Percentiles rank a stretch among this genome's conserved stretches.
Conservation (phyloP, 2,329 filamentous ascomycete genomes). For the Phyllosticta ampelicida region DNA sequence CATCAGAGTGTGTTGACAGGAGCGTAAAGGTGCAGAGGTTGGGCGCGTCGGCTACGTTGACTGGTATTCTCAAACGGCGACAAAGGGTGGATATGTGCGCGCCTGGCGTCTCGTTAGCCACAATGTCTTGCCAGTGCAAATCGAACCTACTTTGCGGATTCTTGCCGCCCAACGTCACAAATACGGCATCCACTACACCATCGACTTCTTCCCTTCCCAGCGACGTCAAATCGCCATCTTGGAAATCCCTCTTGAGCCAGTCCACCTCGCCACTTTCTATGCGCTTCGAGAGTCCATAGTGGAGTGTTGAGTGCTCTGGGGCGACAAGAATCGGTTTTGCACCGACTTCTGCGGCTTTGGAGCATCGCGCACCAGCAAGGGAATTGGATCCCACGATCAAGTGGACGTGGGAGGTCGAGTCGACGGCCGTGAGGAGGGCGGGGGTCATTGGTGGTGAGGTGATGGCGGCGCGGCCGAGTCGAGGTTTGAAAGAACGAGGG, state of each 20-base stretch:
- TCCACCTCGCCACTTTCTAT: slow-evolving; percentile 56
- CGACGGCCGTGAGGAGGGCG: slow-evolving; percentile 60
- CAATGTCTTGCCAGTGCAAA: slow-evolving; percentile 8
- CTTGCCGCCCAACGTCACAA: slow-evolving; percentile 56
- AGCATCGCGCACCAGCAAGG: slow-evolving; percentile 73
- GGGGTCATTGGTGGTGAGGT: slow-evolving; percentile 30
- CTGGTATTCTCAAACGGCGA: slow-evolving; percentile 67
- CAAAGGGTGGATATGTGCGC: slow-evolving; percentile 64
- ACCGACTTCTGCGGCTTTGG: slow-evolving; percentile 69
- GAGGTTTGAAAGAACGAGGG: background rate
- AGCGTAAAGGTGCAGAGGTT: slow-evolving; percentile 81
- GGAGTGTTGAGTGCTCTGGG: slow-evolving; percentile 50
- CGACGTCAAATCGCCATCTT: slow-evolving; percentile 59
- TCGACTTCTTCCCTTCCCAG: slow-evolving; percentile 74
- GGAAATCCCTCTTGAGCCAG: slow-evolving; percentile 57
- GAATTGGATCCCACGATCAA: slow-evolving; percentile 79
- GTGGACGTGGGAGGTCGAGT: slow-evolving; percentile 63
- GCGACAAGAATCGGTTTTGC: slow-evolving; percentile 72
- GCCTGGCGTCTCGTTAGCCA: slow-evolving; percentile 31
- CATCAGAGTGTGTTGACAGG: slow-evolving; percentile 79
- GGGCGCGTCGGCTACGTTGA: slow-evolving; percentile 86
- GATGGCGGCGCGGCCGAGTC: background rate
- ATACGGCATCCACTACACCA: slow-evolving; percentile 78
- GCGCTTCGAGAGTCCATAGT: slow-evolving; percentile 50
- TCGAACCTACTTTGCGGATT: slow-evolving; percentile 35